Conservation (phyloP, 371 early-diverging fungal species). For the Saksenaea oblongispora region DNA sequence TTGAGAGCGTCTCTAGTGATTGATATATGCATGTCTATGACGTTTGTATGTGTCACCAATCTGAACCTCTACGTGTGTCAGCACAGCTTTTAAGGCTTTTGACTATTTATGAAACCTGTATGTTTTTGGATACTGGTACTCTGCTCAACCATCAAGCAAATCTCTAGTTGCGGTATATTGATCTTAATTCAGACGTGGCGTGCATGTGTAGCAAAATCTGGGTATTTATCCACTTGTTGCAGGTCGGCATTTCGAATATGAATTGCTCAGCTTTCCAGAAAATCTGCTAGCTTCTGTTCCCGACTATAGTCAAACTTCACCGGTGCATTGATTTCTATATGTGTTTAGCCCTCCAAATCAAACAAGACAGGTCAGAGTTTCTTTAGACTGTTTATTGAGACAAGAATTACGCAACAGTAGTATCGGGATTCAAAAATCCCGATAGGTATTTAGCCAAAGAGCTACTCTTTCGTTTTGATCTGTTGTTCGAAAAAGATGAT, state of each 20-base stretch:
- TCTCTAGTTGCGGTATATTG: constrained; percentile 91
- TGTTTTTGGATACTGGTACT: constrained; percentile 93
- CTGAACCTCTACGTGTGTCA: too few species aligned
- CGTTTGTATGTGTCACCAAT: too few species aligned
- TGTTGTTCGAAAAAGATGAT: constrained; percentile 71
- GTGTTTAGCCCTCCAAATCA: constrained; percentile 81
- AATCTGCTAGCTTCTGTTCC: constrained; percentile 95
- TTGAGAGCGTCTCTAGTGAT: too few species aligned
- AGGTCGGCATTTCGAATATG: constrained; percentile 94
- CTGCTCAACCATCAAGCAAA: constrained; percentile 81
- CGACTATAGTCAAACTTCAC: constrained; percentile 93
- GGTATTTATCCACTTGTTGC: constrained; percentile 92
- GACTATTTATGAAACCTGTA: constrained; percentile 85
- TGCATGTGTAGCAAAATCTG: constrained; percentile 97
- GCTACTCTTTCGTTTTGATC: constrained; percentile 86
- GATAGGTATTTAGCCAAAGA: constrained; percentile 88
- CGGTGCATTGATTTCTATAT: constrained; percentile 95
- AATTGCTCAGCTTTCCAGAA: constrained; percentile 93
- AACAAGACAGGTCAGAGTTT: constrained; percentile 68
- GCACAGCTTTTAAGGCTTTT: constrained; percentile 94
- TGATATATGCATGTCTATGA: too few species aligned
- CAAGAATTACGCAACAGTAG: constrained; percentile 83
- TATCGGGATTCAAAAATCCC: constrained; percentile 63
- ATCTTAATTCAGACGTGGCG: constrained; percentile 81
- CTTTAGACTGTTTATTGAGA: constrained; percentile 91